Conservation (phyloP, 768 basidiomycete genomes). For the Russula olivacea region DNA sequence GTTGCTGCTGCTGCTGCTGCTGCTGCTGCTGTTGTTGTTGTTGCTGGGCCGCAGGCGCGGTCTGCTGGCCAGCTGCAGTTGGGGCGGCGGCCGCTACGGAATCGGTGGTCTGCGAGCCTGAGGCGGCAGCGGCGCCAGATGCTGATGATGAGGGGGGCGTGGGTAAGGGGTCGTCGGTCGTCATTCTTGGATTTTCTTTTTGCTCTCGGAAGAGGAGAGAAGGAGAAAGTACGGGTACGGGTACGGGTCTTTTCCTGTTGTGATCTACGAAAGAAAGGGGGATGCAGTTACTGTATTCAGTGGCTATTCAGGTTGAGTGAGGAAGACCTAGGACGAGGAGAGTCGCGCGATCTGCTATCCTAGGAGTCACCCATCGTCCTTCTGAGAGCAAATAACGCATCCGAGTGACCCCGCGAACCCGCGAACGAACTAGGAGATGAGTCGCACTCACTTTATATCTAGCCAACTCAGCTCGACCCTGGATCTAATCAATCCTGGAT, state of each 20-base stretch:
- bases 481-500: background rate
- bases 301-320: background rate
- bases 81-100: background rate
- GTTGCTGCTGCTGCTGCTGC: background rate
- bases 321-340: background rate
- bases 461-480: background rate
- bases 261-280: background rate
- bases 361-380: background rate
- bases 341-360: background rate
- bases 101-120: constrained; percentile 4
- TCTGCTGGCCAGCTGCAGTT: background rate
- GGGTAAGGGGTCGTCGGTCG: constrained; percentile 17
- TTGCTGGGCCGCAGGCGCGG: background rate
- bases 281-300: background rate
- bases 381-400: background rate
- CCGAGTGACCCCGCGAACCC: background rate
- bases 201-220: background rate
- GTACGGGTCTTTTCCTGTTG: background rate
- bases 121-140: background rate
- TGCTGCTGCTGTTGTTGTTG: background rate
- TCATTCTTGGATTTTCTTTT: background rate
- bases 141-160: constrained; percentile 14
- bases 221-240: background rate
- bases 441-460: background rate
- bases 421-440: background rate